Evolutionary conservation across 2,329 filamentous ascomycete genomes (phyloP).

Genomic region (Cladosporium sp.): DNA sequence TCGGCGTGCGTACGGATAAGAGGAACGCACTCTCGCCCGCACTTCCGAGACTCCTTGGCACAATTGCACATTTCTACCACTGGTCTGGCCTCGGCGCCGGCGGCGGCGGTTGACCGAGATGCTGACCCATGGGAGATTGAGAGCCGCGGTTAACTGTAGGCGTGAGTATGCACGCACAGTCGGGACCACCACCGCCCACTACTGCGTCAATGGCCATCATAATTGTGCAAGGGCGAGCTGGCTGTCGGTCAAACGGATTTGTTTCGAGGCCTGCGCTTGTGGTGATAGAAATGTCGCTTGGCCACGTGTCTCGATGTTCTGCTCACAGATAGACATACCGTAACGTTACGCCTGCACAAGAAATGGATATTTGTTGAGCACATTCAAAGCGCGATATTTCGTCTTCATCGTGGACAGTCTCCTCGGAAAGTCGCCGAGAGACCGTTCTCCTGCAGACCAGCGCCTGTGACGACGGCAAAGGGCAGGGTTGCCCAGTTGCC

Average conservation of each 20-base stretch:
- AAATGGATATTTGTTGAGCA: neutral
- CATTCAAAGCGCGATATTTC: neutral
- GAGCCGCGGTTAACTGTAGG: slow-evolving; percentile 3
- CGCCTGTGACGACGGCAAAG: slow-evolving; percentile 16
- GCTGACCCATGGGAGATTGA: neutral
- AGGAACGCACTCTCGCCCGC: neutral
- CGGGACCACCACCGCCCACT: neutral
- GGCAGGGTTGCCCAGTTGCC: slow-evolving; percentile 15
- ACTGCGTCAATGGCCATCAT: neutral
- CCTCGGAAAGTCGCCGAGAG: neutral
- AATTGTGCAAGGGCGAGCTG: neutral
- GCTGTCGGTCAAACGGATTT: neutral
- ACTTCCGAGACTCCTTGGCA: slow-evolving; percentile 7
- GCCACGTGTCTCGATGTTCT: neutral
- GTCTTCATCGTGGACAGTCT: neutral
- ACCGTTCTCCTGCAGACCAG: slow-evolving; percentile 1
- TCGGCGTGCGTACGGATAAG: neutral
- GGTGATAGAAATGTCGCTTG: neutral
- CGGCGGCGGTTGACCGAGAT: neutral
- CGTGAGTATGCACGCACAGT: neutral
- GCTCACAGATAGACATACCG: neutral
- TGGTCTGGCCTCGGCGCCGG: slow-evolving; percentile 5
- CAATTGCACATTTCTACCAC: neutral
- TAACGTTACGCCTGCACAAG: neutral
- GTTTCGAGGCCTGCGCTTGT: neutral